Base-by-base conservation (phyloP, 1,284 basidiomycete genomes). In the Puccinia triticina region DNA sequence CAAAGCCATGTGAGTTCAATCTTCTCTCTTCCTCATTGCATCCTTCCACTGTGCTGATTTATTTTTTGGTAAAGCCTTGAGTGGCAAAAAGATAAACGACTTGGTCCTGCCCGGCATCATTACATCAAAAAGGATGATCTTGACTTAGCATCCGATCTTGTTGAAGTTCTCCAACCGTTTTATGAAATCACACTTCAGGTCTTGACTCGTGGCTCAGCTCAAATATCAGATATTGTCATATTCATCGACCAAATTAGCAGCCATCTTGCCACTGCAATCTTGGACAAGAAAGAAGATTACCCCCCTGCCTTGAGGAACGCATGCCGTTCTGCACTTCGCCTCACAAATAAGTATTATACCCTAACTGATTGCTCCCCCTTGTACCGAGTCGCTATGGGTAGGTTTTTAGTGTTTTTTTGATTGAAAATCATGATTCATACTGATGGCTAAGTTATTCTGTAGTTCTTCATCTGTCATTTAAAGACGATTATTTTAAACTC, bases 321-420 rank as follows among this genome's bases (percentile, higher is more conserved):
- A 4, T 64, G 26, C 21, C 26, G 61, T 26, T 5, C 26, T 4
- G 61, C 18, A 10, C 61, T 64, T 32, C 61, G 32, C 23, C 50
- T 72, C 43, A 72, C 69, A 14, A 72, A 72, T 43, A 72, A 72
- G 32, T 72, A 72, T 53, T 72, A 72, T 26, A 72, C 43, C 2
- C 26, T 72, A 21, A 72, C 69, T 23, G 21, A 72, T 21, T 26
- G 43, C 43, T 72, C 69, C 3, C 43, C 26, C 8, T n/a, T n/a
- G n/a, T n/a, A n/a, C n/a, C n/a, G n/a, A n/a, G n/a, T n/a, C n/a
- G n/a, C n/a, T n/a, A n/a, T n/a, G n/a, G n/a, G n/a, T n/a, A n/a
- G n/a, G n/a, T n/a, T n/a, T n/a, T n/a, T n/a, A n/a, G n/a, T n/a
- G n/a, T n/a, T n/a, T n/a, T n/a, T n/a, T n/a, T n/a, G n/a, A n/a